Evolutionary conservation across 2,329 filamentous ascomycete genomes (phyloP), one percentile per base, ranked within the genome.

Genomic region (Cladosporium sp.): DNA sequence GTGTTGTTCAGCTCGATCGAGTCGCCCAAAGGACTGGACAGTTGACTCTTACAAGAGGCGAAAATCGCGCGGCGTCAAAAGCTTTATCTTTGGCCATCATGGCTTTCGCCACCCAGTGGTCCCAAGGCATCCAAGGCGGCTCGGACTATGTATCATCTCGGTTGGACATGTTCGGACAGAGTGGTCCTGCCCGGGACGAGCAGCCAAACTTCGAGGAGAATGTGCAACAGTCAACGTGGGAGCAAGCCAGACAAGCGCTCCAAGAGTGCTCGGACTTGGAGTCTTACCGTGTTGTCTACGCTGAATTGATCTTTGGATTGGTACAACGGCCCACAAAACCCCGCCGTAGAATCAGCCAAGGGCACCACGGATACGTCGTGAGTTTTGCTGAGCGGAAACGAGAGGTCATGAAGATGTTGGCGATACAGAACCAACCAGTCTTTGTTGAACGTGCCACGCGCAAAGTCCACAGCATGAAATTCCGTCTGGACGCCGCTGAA

Each of bases 31-130:
- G 26, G 6, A 60, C 39, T 21, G 58, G 58, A 3, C 58, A 60
- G 18, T 18, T 48, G 14, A 16, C 26, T 21, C 39, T 60, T 2
- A 30, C 58, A 11, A 39, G 26, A 21, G 39, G 30, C 25, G 58
- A 60, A 23, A 60, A 49, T 14, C 23, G 39, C 11, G 39, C 58
- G 21, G 58, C 58, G 2, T 60, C 58, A 11, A 60, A 60, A 6
- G 58, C 58, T 18, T 43, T 60, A 26, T 60, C 58, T 23, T 43
- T 60, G 18, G 58, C 58, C 11, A 60, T 60, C 16, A 48, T 60
- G 39, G 58, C 58, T 16, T 60, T 60, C 26, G 58, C 58, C 26
- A 60, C 58, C 8, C 58, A 60, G 39, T 60, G 58, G 58, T 46
- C 58, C 8, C 58, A 60, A 23, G 58, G 58, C 25, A 39, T 43